Base-by-base conservation (phyloP, 257 asterid species). In the Capsicum pubescens region DNA sequence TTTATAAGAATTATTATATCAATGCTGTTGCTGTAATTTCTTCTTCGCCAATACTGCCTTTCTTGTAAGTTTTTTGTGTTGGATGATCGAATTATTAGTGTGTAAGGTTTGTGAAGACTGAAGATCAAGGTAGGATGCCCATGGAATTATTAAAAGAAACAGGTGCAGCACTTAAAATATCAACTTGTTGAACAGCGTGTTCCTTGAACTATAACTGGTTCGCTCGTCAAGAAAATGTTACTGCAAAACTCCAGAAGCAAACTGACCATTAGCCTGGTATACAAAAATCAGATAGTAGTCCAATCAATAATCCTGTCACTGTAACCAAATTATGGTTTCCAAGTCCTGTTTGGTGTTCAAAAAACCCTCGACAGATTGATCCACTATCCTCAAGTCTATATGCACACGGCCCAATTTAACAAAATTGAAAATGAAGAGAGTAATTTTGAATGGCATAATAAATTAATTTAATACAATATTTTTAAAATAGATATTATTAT, bases 271-370 rank as follows among this genome's bases (percentile, higher is more conserved):
- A 71, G 39, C 42, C 58, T 72, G 80, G 59, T 72, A 46, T n/a
- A 48, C 10, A 72, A 70, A 72, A 72, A 72, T 72, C 54, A 52
- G 80, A 72, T 11, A 6, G 80, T 72, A 19, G 13, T 48, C 42
- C 80, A 6, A 44, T 14, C n/a, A 72, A 48, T 72, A 50, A 72
- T 48, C 19, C 44, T 3, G 7, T 48, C 60, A 48, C 17, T 19
- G 58, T 72, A 19, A 72, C 59, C 59, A 72, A 48, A 72, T 48
- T 72, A 48, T 13, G 42, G 60, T 72, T 72, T 48, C 80, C 3
- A 21, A 48, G 80, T 72, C 59, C 60, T 72, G 11, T 72, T 48
- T 72, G 80, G 60, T 68, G 77, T 35, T 11, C 52, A 14, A 71
- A 46, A 46, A 11, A 72, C n/a, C 80, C 42, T 68, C 39, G 15